Percentiles rank a stretch among this genome's conserved stretches.
phyloP scores from a whole-genome alignment of 495 filamentous ascomycete species.

The Corynascus novoguineensis region DNA sequence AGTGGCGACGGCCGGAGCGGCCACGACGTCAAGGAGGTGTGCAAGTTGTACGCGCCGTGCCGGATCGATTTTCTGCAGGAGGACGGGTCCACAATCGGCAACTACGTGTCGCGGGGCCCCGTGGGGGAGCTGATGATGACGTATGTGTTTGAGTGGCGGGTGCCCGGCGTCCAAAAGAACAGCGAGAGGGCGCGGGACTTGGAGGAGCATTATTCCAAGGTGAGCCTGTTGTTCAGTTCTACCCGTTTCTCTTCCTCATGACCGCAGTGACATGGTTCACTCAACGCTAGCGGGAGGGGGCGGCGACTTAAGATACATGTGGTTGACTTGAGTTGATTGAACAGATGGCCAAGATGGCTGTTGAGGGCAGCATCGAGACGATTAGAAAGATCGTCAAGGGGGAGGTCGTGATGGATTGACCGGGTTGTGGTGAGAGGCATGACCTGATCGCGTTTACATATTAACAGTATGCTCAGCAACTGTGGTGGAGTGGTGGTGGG shows the following conservation, averaged over 20 bases:
- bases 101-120: conserved; percentile 29
- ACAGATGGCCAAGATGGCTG: conserved; percentile 38
- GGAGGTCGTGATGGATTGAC: conserved; percentile 11
- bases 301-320: not conserved
- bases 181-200: conserved; percentile 27
- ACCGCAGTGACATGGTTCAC: too few relatives aligned
- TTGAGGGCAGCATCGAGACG: conserved; percentile 36
- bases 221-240: conserved; percentile 20
- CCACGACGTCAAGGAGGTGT: conserved; percentile 25
- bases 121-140: conserved; percentile 34
- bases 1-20: too few relatives aligned
- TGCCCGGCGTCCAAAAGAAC: conserved; percentile 26
- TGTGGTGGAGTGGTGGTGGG: too few relatives aligned
- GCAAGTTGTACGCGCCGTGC: conserved; percentile 28
- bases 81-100: conserved; percentile 35
- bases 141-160: conserved; percentile 39
- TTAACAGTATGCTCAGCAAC: too few relatives aligned
- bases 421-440: not conserved
- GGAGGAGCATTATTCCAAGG: conserved; percentile 30
- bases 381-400: conserved; percentile 31
- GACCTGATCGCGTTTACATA: too few relatives aligned
- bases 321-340: conserved; percentile 12
- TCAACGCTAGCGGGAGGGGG: too few relatives aligned
- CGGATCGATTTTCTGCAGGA: conserved; percentile 36
- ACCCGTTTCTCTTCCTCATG: too few relatives aligned